Conservation (phyloP, 768 basidiomycete genomes). For the Boletus eberwhitei region DNA sequence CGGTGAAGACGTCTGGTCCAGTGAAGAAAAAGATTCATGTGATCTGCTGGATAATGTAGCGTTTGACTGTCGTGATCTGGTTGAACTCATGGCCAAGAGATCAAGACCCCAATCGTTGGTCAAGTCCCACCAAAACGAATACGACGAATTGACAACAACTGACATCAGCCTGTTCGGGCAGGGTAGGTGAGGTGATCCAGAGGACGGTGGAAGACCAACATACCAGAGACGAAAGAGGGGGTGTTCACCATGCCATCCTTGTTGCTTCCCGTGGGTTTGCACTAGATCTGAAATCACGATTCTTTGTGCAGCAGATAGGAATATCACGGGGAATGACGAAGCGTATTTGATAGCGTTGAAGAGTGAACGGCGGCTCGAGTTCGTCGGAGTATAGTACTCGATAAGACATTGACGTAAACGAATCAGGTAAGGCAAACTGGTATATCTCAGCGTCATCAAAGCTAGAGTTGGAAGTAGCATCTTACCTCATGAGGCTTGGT, state of each 20-base stretch:
- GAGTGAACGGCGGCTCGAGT: constrained; percentile 68
- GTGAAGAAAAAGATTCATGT: background rate
- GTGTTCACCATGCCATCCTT: constrained; percentile 73
- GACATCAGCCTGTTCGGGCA: constrained; percentile 64
- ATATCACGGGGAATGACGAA: constrained; percentile 94
- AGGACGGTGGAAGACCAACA: constrained; percentile 20
- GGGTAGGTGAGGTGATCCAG: background rate
- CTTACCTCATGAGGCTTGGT: constrained; percentile 85
- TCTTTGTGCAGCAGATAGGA: constrained; percentile 87
- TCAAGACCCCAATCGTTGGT: constrained; percentile 97
- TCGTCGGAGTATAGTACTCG: constrained; percentile 67
- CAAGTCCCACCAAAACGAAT: constrained; percentile 99
- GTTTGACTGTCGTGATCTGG: constrained; percentile 40
- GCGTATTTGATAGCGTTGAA: constrained; percentile 96
- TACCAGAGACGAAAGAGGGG: constrained; percentile 84
- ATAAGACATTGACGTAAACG: constrained; percentile 93
- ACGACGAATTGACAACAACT: constrained; percentile 84
- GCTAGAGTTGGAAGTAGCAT: background rate
- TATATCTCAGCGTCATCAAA: constrained; percentile 3
- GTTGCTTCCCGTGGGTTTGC: constrained; percentile 43
- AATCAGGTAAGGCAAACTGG: constrained; percentile 79
- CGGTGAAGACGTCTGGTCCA: constrained; percentile 13
- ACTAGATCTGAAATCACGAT: constrained; percentile 60
- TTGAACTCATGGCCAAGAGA: constrained; percentile 48
- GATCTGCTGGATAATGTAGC: constrained; percentile 18